Base-by-base conservation (phyloP, 2,329 filamentous ascomycete species). In the Colletotrichum paranaense region DNA sequence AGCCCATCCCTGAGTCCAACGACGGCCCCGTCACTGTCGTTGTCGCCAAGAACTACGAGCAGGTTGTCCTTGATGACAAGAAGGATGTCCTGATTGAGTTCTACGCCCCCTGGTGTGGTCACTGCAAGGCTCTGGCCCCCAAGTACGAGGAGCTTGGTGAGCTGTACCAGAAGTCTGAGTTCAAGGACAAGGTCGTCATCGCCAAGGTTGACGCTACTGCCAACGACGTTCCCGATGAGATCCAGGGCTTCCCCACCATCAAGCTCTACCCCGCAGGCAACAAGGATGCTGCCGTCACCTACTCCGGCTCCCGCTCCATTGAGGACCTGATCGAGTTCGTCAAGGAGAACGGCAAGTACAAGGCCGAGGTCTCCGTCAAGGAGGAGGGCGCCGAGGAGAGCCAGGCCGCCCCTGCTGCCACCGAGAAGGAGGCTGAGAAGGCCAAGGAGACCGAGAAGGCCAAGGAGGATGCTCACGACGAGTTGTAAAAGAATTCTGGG, bases 21-120 rank as follows among this genome's bases (percentile, higher is more conserved):
- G 95, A 98, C 76, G 95, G 94, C 69, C 90, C 95, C 76, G 96
- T 98, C 80, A 92, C 92, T 74, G 89, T 97, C 74, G 90, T 99
- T 72, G 97, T 99, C 72, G 97, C 96, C 83, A 94, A 97, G 88
- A 96, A 90, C 87, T 99, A 98, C 90, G 89, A 98, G 76, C 90
- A 97, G 8, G 87, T 98, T 78, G 95, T 99, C 80, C 90, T 98
- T 68, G 93, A 99, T 82, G 93, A 97, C 84, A 89, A 92, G 82
- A 98, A 98, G 93, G 97, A 99, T 84, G 97, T 99, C 73, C 91
- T 99, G 77, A 86, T 99, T 76, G 97, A 99, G 89, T 98, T 98
- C 88, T 99, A 99, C 88, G 97, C 97, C 73, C 97, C 97, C 76
- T 99, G 97, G 97, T 99, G 97, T 84, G 97, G 97, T 79, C 97